Base-by-base conservation (phyloP, 2,329 filamentous ascomycete genomes). In the Curvularia sp. region DNA sequence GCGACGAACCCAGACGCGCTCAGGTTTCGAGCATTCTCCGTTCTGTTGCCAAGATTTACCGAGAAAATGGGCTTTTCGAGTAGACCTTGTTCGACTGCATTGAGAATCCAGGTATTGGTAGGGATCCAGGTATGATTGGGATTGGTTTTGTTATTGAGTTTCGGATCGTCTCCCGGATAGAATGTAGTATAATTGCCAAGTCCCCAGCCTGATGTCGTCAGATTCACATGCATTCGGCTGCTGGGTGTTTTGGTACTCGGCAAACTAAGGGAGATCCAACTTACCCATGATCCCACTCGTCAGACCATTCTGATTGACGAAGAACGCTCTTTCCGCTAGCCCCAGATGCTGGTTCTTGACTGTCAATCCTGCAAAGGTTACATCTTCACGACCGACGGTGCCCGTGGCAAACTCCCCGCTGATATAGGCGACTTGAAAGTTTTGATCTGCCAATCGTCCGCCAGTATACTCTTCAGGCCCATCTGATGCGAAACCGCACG, bases 21-120 rank as follows among this genome's bases (percentile, higher is more conserved):
- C 26, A 52, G 7, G n/a, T 52, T 42, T n/a, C 28, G 26, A 20
- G 38, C 38, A 12, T 43, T 30, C 24, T 43, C 41, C 1, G 38
- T 42, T 42, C 49, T 52, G 26, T 52, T 52, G 13, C 49, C 49
- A 6, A 52, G 26, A 5, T 42, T 31, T 7, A 52, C 49, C 9
- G 49, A 52, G 38, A 52, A 52, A 20, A 52, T 26, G 4, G 49
- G 49, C 28, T 43, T 52, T n/a, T 22, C 49, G 4, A 52, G 13
- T 31, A 52, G 33, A n/a, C 49, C 49, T n/a, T 52, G 38, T 20
- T 52, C 26, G 10, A 31, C 18, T 20, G 49, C 49, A 24, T 30
- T 52, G 2, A 22, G n/a, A 12, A 52, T 12, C 49, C 49, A 52
- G 5, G 49, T 30, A 9, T 52, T 52, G 38, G 41, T 42, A 0